Percentiles rank a stretch among this genome's conserved stretches.
These are phyloP conservation scores for Coniella vitis DNA, from an alignment of 2,329 filamentous ascomycete species.

Conservation along the genomic window DNA sequence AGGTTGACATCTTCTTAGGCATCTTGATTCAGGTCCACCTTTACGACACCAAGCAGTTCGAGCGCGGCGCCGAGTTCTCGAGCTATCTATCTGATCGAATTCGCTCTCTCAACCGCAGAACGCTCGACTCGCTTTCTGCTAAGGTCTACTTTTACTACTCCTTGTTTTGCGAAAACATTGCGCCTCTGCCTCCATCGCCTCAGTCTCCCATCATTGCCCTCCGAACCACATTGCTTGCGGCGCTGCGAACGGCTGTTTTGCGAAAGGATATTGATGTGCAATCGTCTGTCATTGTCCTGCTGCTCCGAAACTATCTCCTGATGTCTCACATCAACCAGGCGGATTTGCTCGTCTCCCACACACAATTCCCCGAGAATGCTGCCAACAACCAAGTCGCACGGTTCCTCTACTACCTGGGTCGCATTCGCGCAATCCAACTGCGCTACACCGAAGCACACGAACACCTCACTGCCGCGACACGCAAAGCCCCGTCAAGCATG, in stretches of 20 bases:
- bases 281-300: conserved; percentile 86
- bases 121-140: conserved; percentile 85
- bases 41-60: conserved; percentile 75
- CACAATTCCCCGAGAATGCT: conserved; percentile 86
- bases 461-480: conserved; percentile 84
- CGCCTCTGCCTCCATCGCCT: conserved; percentile 80
- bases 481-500: conserved; percentile 85
- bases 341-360: conserved; percentile 91
- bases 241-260: conserved; percentile 88
- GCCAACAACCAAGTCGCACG: conserved; percentile 97
- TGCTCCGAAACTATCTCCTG: conserved; percentile 91
- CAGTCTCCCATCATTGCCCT: conserved; percentile 82
- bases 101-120: conserved; percentile 84
- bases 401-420: conserved; percentile 94
- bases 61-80: conserved; percentile 80
- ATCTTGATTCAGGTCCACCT: conserved; percentile 83
- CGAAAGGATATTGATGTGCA: conserved; percentile 98
- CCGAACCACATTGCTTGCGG: conserved; percentile 77
- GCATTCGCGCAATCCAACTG: conserved; percentile 92
- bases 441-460: conserved; percentile 96
- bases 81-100: conserved; percentile 75
- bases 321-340: conserved; percentile 97
- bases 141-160: conserved; percentile 99
- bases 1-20: conserved; percentile 82
- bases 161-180: conserved; percentile 86